Evolutionary conservation across 148 eudicot species (phyloP).

Genomic region (Fallopia convolvulus): DNA sequence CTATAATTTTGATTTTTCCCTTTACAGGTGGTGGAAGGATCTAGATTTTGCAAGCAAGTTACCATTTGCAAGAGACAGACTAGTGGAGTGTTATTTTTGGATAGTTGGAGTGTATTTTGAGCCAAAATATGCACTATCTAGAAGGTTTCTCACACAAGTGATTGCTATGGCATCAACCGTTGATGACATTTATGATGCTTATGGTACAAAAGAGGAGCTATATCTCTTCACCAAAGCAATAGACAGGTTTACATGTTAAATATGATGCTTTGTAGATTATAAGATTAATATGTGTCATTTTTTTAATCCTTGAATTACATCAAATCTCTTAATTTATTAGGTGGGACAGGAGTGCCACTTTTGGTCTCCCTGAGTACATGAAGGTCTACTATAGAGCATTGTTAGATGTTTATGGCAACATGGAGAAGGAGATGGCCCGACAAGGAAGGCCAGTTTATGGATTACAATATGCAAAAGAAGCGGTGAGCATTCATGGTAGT

Average conservation of each 20-base stretch:
- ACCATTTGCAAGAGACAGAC: slow-evolving; percentile 13
- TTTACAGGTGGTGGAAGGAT: slow-evolving; percentile 30
- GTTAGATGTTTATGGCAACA: slow-evolving; percentile 15
- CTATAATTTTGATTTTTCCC: not conserved
- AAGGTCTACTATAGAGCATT: slow-evolving; percentile 16
- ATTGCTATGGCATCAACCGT: slow-evolving; percentile 9
- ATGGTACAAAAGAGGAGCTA: slow-evolving; percentile 10
- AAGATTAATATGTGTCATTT: too few relatives aligned
- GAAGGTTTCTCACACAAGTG: slow-evolving; percentile 15
- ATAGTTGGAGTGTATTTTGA: slow-evolving; percentile 11
- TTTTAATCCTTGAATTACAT: not conserved
- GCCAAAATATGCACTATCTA: not conserved
- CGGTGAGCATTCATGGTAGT: slow-evolving; percentile 11
- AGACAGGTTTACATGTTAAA: not conserved
- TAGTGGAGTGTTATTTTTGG: slow-evolving; percentile 17
- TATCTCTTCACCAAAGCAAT: slow-evolving; percentile 6
- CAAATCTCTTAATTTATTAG: slow-evolving; percentile 5
- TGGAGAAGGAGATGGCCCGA: slow-evolving; percentile 17
- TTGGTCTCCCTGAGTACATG: slow-evolving; percentile 25
- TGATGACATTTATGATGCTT: slow-evolving; percentile 18
- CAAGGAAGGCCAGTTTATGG: slow-evolving; percentile 9
- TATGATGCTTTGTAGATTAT: too few relatives aligned
- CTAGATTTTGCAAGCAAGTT: slow-evolving; percentile 17
- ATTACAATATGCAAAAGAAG: slow-evolving; percentile 16
- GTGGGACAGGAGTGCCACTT: slow-evolving; percentile 15